Evolutionary conservation across 768 basidiomycete genomes (phyloP), one percentile per base, ranked within the genome.

Genomic region (Wakefieldia striispora): DNA sequence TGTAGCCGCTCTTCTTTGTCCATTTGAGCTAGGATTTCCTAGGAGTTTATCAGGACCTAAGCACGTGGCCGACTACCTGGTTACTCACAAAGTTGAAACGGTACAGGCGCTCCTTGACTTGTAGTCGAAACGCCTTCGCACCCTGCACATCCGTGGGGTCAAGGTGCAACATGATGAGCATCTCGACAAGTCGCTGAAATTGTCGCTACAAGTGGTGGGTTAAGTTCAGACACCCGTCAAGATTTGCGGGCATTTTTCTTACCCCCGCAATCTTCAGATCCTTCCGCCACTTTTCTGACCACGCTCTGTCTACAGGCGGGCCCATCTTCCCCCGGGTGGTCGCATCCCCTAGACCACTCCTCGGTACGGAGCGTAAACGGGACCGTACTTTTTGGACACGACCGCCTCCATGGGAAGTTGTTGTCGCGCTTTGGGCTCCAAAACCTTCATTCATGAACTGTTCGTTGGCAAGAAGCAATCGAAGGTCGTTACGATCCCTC

Each of bases 41-140:
- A 61, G 20, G 4, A 5, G 38, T 20, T 11, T 9, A 34, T 23
- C n/a, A 41, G 38, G 21, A 47, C 17, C 33, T 43, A 12, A 57
- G 42, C 13, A 53, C 24, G 26, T 40, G 31, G 17, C 23, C 6
- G 13, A 40, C 1, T 17, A 3, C 17, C 31, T 19, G 12, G 12
- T 34, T 49, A 77, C 88, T 62, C 60, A 94, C 93, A 66, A 86
- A 97, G 71, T 98, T 99, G 71, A 97, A 97, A 19, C 93, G 79
- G 63, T 90, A 97, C 38, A 99, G 69, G 33, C 97, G 81, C 67
- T 97, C 93, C 70, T 99, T 99, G 62, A 95, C 93, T 67, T 93
- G 88, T 27, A 99, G 67, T 45, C 95, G 76, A 67, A 87, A 97
- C 10, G 86, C 83, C 45, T 75, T 81, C 57, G 75, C 67, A 21